Evolutionary conservation across 1,284 basidiomycete species (phyloP), one percentile per base, ranked within the genome.

Genomic region (Singerocomus inundabilis): DNA sequence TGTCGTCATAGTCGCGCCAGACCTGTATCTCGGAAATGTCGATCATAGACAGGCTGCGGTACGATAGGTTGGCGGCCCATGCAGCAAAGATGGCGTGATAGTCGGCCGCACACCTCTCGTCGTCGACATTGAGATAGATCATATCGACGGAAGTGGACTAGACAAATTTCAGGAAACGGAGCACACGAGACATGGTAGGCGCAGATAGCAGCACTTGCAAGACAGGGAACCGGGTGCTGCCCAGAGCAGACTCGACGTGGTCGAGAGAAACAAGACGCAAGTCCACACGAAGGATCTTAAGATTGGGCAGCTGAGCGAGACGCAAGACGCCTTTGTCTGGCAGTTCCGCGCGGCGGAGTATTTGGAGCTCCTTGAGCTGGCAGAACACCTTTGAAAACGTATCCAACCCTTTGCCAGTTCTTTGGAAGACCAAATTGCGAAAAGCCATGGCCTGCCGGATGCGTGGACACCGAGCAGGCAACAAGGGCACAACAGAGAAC

Each of bases 61-160:
- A 63, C 1, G 52, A 47, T 0, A 55, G 62, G 29, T 64, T 53
- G 8, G 52, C 44, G 31, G 57, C 60, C 61, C 64, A 66, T 9
- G 35, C 7, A 2, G 57, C 44, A 36, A 63, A 63, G 13, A 64
- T 63, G 39, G 34, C 28, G 6, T 57, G 37, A 30, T 66, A 63
- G 44, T 61, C 60, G 13, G 55, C 46, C 40, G 64, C 62, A 30
- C 57, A 59, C 2, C 57, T 64, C 61, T 63, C 64, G 44, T 63
- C 62, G 43, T 63, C 63, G 39, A 63, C 40, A 29, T 66, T 63
- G 57, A 64, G 62, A 61, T 64, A 66, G 37, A 63, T 66, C 56
- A 62, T 64, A 61, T 64, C 62, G 52, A 66, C 49, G 26, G 54
- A 61, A 33, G 58, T 52, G 30, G 64, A 63, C 35, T 58, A 52